Evolutionary conservation across 176 grass and related monocot genomes (phyloP).

Genomic region (Cenchrus fungigraminus): DNA sequence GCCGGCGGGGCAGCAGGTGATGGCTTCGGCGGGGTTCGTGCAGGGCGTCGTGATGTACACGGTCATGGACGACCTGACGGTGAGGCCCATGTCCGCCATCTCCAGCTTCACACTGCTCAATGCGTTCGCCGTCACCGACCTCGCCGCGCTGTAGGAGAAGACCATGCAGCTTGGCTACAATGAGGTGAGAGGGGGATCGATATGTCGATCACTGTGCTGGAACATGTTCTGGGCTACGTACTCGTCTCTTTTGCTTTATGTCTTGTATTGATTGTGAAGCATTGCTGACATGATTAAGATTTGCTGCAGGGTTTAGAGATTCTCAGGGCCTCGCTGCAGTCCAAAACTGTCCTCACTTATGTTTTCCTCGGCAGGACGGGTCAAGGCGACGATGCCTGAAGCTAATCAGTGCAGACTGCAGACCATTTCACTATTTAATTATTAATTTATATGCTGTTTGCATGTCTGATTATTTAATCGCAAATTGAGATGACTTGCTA

Average conservation of each 20-base stretch:
- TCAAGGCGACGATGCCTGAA: not conserved
- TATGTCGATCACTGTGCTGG: no score
- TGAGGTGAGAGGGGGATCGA: conserved; percentile 27
- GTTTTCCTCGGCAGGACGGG: conserved; percentile 30
- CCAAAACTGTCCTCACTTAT: conserved; percentile 44
- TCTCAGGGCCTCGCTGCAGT: conserved; percentile 44
- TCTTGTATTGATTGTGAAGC: no score
- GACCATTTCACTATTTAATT: no score
- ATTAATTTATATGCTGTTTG: no score
- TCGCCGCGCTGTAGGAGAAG: conserved; percentile 49
- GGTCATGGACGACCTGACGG: conserved; percentile 4
- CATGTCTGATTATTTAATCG: no score
- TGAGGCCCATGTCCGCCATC: conserved; percentile 43
- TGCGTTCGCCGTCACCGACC: conserved; percentile 25
- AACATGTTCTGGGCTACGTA: not conserved
- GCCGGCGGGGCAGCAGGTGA: not conserved
- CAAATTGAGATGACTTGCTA: no score
- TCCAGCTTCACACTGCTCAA: conserved; percentile 50
- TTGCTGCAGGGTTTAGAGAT: conserved; percentile 40
- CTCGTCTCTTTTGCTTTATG: not conserved
- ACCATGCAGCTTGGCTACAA: conserved; percentile 45
- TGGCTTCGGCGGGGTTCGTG: conserved; percentile 18
- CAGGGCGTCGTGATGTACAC: conserved; percentile 43
- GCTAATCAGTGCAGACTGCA: no score
- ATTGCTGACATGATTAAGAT: not conserved